phyloP scores from a whole-genome alignment of 2,329 filamentous ascomycete species.

The Neonectria magnoliae region DNA sequence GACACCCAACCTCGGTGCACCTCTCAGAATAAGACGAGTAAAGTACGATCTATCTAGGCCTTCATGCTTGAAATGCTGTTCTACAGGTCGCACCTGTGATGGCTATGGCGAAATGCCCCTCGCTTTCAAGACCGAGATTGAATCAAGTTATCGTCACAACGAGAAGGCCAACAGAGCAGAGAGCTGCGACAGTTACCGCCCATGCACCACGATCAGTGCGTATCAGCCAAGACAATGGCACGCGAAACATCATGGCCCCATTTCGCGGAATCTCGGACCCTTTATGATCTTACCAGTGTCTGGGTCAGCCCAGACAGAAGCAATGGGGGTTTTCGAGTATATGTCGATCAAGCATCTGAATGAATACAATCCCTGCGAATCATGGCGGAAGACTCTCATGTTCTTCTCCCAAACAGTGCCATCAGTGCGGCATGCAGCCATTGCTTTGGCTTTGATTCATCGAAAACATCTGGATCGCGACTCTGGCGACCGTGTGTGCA shows the following conservation, averaged over 20 bases:
- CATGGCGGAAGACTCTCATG: conserved; percentile 48
- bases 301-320: conserved; percentile 35
- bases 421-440: conserved; percentile 48
- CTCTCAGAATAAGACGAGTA: conserved; percentile 47
- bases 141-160: conserved; percentile 12
- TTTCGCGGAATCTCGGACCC: conserved; percentile 29
- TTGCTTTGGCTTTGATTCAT: conserved; percentile 45
- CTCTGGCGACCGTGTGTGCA: conserved; percentile 13
- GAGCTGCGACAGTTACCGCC: not conserved
- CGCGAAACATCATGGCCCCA: conserved; percentile 7
- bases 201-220: not conserved
- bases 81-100: conserved; percentile 51
- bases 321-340: conserved; percentile 45
- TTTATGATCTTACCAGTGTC: conserved; percentile 38
- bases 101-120: conserved; percentile 42
- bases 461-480: conserved; percentile 37
- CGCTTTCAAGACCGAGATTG: conserved; percentile 7
- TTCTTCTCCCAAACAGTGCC: conserved; percentile 49
- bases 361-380: conserved; percentile 44
- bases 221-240: conserved; percentile 5
- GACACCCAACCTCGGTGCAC: conserved; percentile 15
- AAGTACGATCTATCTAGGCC: conserved; percentile 50
- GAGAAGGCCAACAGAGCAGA: conserved; percentile 2
- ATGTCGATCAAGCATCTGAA: conserved; percentile 43
- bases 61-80: conserved; percentile 49